Evolutionary conservation across 2,329 filamentous ascomycete genomes (phyloP).

Genomic region (Clonostachys sp.): DNA sequence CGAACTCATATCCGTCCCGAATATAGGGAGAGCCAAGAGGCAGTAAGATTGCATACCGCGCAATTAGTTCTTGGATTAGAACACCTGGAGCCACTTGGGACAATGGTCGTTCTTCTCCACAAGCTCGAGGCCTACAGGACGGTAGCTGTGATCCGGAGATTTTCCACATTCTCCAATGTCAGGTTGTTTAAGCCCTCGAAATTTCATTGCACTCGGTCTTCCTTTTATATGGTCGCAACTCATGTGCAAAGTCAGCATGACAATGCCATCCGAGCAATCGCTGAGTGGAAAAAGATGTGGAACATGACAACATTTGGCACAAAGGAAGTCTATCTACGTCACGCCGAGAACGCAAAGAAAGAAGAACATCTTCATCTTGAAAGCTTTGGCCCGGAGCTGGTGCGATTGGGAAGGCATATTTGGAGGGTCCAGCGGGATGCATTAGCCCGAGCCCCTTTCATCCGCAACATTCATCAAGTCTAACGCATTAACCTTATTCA

Average conservation of each 20-base stretch:
- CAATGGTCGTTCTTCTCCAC: slow-evolving; percentile 46
- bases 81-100: slow-evolving; percentile 38
- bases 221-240: slow-evolving; percentile 48
- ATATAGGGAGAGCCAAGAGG: slow-evolving; percentile 27
- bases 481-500: too few relatives aligned
- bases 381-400: slow-evolving; percentile 25
- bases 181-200: slow-evolving; percentile 36
- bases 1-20: slow-evolving; percentile 24
- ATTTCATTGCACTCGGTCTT: slow-evolving; percentile 34
- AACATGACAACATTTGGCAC: slow-evolving; percentile 27
- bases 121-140: slow-evolving; percentile 34
- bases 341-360: slow-evolving; percentile 1
- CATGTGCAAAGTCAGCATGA: slow-evolving; percentile 24
- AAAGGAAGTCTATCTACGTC: slow-evolving; percentile 12
- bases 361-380: slow-evolving; percentile 15
- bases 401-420: slow-evolving; percentile 17
- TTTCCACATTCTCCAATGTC: slow-evolving; percentile 34
- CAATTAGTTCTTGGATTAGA: slow-evolving; percentile 41
- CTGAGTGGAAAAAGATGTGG: slow-evolving; percentile 33
- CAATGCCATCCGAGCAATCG: slow-evolving; percentile 26
- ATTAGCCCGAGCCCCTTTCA: slow-evolving; percentile 18
- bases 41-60: slow-evolving; percentile 21
- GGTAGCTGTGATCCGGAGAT: slow-evolving; percentile 25
- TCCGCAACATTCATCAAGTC: neutral
- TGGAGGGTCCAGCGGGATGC: slow-evolving; percentile 28